A percentile compares a stretch with the other conserved stretches of the same genome.
Conservation (phyloP, 371 early-diverging fungal species). For the Mortierella sp. region DNA sequence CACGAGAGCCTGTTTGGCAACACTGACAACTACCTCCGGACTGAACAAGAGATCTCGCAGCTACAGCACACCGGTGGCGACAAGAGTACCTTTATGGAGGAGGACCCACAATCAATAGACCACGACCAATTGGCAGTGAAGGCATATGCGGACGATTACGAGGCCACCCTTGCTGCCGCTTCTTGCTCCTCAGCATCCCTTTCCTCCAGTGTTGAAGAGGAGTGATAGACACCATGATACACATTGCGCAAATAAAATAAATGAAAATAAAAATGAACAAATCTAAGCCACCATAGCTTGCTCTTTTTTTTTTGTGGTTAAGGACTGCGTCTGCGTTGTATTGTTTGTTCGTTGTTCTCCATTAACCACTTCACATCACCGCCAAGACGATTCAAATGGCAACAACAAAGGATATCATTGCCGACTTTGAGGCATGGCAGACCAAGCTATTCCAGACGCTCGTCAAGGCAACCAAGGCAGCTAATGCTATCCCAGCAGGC, state of each 20-base stretch:
- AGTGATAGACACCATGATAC: slow-evolving; percentile 1
- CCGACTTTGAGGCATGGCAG: slow-evolving; percentile 70
- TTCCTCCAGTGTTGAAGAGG: slow-evolving; percentile 27
- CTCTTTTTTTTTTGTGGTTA: neutral
- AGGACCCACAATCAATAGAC: slow-evolving; percentile 21
- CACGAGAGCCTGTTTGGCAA: slow-evolving; percentile 43
- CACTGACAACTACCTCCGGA: slow-evolving; percentile 40
- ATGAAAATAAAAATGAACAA: neutral
- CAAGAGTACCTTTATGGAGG: slow-evolving; percentile 36
- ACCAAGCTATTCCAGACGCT: slow-evolving; percentile 70
- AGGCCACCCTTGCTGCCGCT: slow-evolving; percentile 34
- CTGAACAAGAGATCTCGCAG: slow-evolving; percentile 39
- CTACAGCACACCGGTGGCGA: slow-evolving; percentile 30
- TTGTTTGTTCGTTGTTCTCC: neutral
- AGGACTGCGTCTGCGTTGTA: neutral
- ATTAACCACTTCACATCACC: neutral
- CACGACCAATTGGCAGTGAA: slow-evolving; percentile 44
- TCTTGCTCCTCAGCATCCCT: slow-evolving; percentile 35
- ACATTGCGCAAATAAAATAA: neutral
- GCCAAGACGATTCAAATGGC: slow-evolving; percentile 6
- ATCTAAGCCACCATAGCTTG: neutral
- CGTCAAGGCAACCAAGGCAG: slow-evolving; percentile 74
- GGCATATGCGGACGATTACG: slow-evolving; percentile 42
- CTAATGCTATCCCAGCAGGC: slow-evolving; percentile 68
- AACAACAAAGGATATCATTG: slow-evolving; percentile 39